Conservation (phyloP, 306 rosid genomes). For the Rubus idaeus region DNA sequence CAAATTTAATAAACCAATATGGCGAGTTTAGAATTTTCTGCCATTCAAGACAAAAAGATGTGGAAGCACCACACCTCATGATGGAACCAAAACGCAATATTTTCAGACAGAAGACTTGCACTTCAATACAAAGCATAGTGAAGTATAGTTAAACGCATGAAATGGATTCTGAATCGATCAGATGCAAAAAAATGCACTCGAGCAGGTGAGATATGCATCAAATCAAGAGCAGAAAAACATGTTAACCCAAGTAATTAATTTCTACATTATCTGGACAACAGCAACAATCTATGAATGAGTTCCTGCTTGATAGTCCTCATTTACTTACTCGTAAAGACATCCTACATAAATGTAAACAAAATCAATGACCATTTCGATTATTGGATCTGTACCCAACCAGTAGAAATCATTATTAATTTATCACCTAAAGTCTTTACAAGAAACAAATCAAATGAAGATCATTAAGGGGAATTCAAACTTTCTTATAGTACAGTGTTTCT, state of each 20-base stretch:
- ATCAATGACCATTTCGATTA: neutral
- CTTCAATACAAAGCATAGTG: neutral
- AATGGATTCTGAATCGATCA: neutral
- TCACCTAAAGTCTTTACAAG: neutral
- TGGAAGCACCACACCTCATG: neutral
- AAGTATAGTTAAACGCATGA: neutral
- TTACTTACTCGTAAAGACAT: neutral
- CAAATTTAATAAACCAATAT: neutral
- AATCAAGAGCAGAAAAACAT: neutral
- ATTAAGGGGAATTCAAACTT: neutral
- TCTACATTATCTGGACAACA: neutral
- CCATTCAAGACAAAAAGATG: neutral
- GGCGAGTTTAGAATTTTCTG: neutral
- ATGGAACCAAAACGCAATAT: neutral
- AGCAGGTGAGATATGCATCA: neutral
- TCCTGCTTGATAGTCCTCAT: neutral
- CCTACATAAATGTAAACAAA: neutral
- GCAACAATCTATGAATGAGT: neutral
- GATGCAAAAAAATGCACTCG: neutral
- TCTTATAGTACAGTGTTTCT: neutral
- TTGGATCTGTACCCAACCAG: neutral
- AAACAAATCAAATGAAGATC: neutral
- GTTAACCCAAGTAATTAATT: neutral
- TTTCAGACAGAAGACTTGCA: neutral
- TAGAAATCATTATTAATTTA: neutral